These are phyloP conservation scores for Penicillium sp. DNA, from an alignment of 2,329 filamentous ascomycete species.

Conservation along the genomic window DNA sequence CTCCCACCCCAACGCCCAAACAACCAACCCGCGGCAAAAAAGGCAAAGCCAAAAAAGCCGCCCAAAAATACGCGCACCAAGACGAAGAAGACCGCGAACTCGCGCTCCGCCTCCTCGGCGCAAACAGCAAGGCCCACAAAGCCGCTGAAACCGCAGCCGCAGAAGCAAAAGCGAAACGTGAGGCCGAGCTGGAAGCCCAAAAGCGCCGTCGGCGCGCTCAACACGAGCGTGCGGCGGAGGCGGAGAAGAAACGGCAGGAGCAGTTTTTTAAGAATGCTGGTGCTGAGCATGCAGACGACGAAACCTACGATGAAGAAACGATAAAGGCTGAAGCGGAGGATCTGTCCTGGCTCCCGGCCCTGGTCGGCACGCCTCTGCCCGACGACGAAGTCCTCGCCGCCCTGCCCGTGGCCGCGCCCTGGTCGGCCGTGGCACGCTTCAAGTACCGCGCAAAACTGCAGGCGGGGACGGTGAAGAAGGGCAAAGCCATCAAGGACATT, in stretches of 20 bases:
- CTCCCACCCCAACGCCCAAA: conserved; percentile 11
- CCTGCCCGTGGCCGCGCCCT: conserved; percentile 60
- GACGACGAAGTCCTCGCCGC: conserved; percentile 71
- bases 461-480: conserved; percentile 84
- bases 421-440: conserved; percentile 61
- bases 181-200: conserved; percentile 68
- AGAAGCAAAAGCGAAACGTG: conserved; percentile 61
- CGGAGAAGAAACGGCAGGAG: conserved; percentile 61
- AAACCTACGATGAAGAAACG: conserved; percentile 55
- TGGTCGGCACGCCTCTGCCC: conserved; percentile 72
- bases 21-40: conserved; percentile 62
- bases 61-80: conserved; percentile 86
- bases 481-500: conserved; percentile 88
- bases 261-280: conserved; percentile 63
- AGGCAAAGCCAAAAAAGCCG: conserved; percentile 80
- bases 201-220: conserved; percentile 74
- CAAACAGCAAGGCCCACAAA: conserved; percentile 56
- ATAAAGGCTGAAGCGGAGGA: conserved; percentile 45
- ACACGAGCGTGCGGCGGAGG: conserved; percentile 69
- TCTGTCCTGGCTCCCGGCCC: conserved; percentile 56
- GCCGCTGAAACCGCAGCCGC: conserved; percentile 53
- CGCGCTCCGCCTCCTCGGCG: conserved; percentile 82
- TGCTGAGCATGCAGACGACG: conserved; percentile 47
- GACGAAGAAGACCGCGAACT: conserved; percentile 87
- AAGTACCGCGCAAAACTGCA: conserved; percentile 97